A percentile compares a stretch with the other conserved stretches of the same genome.
Conservation (phyloP, 2,329 filamentous ascomycete species). For the Cladosporium sp. region DNA sequence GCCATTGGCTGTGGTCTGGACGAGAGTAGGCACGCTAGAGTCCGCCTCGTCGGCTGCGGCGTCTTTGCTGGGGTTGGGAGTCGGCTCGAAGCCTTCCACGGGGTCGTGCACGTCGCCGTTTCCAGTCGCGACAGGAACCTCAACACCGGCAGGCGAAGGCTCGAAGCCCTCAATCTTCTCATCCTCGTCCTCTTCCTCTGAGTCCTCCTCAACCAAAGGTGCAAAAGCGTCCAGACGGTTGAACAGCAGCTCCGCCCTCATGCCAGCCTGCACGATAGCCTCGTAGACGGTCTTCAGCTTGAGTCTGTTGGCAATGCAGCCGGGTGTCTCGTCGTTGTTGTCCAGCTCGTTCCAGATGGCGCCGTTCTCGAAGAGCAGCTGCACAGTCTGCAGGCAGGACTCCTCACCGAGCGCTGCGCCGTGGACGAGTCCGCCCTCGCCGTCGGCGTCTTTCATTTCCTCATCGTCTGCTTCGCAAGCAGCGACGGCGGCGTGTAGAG, state of each 20-base stretch:
- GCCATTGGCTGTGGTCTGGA: constrained; percentile 23
- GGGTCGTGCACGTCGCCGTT: constrained; percentile 16
- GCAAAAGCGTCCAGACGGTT: constrained; percentile 78
- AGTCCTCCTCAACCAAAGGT: constrained; percentile 55
- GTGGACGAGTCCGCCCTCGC: constrained; percentile 30
- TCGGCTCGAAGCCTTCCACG: constrained; percentile 27
- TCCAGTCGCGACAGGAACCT: constrained; percentile 14
- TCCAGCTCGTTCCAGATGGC: constrained; percentile 98
- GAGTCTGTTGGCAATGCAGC: constrained; percentile 69
- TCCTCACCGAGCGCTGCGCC: constrained; percentile 40
- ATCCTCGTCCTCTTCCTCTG: constrained; percentile 37
- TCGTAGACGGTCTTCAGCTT: constrained; percentile 68
- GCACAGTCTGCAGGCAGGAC: constrained; percentile 61
- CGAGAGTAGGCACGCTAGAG: constrained; percentile 20
- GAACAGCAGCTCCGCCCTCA: constrained; percentile 82
- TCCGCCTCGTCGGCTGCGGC: constrained; percentile 13
- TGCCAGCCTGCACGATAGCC: constrained; percentile 80
- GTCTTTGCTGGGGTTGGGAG: constrained; percentile 26
- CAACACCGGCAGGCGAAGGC: constrained; percentile 18
- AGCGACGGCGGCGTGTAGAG: constrained; percentile 86
- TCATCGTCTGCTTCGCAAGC: constrained; percentile 42
- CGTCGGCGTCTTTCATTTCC: constrained; percentile 22
- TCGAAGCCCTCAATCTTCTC: constrained; percentile 31
- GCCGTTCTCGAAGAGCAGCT: constrained; percentile 74
- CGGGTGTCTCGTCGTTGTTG: constrained; percentile 78